A percentile compares a stretch with the other conserved stretches of the same genome.
Evolutionary conservation across 441 rosid genomes (phyloP).

Genomic region (Eutrema salsugineum): DNA sequence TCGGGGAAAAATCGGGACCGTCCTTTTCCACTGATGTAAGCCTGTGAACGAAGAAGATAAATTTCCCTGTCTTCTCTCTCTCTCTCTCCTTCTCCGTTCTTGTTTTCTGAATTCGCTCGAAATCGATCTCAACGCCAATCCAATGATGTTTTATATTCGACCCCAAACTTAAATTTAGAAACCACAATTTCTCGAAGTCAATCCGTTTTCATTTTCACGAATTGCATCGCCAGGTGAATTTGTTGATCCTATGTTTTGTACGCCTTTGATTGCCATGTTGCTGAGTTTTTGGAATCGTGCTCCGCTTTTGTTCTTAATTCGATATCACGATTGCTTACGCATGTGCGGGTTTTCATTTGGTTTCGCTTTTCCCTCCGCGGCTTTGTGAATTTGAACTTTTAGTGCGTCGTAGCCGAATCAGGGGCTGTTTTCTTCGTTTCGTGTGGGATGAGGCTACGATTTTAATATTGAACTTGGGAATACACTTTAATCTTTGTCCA

Average conservation of each 20-base stretch:
- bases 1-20: constrained; percentile 11
- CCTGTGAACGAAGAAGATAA: constrained; percentile 15
- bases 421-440: background rate
- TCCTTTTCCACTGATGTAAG: constrained; percentile 8
- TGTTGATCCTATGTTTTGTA: background rate
- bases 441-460: background rate
- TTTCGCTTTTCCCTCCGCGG: background rate
- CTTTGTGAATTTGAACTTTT: background rate
- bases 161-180: background rate
- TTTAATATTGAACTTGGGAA: background rate
- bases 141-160: background rate
- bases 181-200: background rate
- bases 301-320: background rate
- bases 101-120: background rate
- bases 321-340: background rate
- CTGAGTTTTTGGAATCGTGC: background rate
- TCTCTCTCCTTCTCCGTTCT: background rate
- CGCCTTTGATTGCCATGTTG: background rate
- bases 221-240: constrained; percentile 15
- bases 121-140: constrained; percentile 19
- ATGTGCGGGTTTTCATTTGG: background rate
- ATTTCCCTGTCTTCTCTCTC: background rate
- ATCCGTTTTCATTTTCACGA: background rate
- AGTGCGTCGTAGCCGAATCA: background rate
- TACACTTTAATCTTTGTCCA: background rate